Base-by-base conservation (phyloP, 1,284 basidiomycete species). In the Boletellus deceptivus region DNA sequence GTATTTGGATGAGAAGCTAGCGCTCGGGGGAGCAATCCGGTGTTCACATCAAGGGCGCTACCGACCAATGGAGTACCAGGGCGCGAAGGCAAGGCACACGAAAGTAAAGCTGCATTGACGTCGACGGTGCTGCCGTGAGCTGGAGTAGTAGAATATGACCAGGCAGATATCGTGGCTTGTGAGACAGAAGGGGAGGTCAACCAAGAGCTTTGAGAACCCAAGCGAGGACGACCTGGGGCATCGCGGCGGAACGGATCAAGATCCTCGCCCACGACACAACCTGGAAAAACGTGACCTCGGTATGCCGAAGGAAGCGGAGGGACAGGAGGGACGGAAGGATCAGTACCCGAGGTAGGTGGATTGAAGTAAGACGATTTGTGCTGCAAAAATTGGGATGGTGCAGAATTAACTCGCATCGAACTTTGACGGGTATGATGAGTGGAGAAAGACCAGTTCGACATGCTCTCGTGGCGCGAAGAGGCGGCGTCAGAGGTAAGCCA, bases 401-500 rank as follows among this genome's bases (percentile, higher is more conserved):
- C 69, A 10, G 59, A 53, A 13, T 13, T 31, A 11, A 31, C 29
- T 10, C 29, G 29, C 20, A 64, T 64, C 1, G 69, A 70, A 18
- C 16, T 46, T 24, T 48, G 48, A 10, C 20, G 59, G 6, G 79
- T 79, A 44, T 81, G 76, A 58, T 80, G 79, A 1, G 84, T 86
- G 1, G 83, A 82, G 65, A 86, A 86, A 1, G 84, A 86, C 76
- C 84, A 87, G 17, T 77, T 76, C 10, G 84, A 86, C 17, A 80
- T 67, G 1, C 83, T 84, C 42, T 77, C 74, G 48, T 71, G 78
- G 35, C 75, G 77, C n/a, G 82, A 79, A 50, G 73, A 68, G 55
- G 74, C 76, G 4, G 77, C 73, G 38, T 78, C 75, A 41, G 85
- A 87, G 2, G 86, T 86, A 52, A 89, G 80, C 86, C 86, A 88